Base-by-base conservation (phyloP, 2,329 filamentous ascomycete genomes). In the Xylariomycetidae sp. region DNA sequence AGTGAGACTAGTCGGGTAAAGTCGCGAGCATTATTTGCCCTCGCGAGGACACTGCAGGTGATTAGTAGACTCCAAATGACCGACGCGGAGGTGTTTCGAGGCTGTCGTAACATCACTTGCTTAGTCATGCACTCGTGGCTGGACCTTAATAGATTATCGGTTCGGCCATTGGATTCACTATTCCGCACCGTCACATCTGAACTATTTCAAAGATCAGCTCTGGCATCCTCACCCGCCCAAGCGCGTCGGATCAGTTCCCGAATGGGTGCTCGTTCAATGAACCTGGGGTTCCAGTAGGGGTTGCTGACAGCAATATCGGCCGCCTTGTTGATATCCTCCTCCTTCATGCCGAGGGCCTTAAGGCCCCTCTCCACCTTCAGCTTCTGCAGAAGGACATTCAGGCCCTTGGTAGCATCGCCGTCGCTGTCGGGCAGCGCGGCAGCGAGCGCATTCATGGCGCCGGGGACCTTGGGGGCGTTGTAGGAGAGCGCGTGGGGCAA, bases 401-500 rank as follows among this genome's bases (percentile, higher is more conserved):
- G 13, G 19, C 22, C 13, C 17, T 15, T 34, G 14, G 75, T 67
- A 1, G 75, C 72, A 52, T 79, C 72, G 1, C 74, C 74, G 17
- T 77, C 58, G 41, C 70, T 74, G 2, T 59, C 73, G 0, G 75
- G 75, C 8, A 81, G 50, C 2, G 57, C 69, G 2, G 62, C 63
- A 0, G 73, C 74, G 18, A 82, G 49, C 39, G 62, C 63, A 31
- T 57, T 56, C 67, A 79, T 72, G 0, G 63, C 64, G 3, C 66
- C 61, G 0, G 72, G 68, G 2, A 77, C 65, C 1, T 56, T 59
- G 0, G 74, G 72, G 1, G 72, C 70, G 42, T 80, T 80, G 50
- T 80, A 82, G 3, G 76, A 71, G 3, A 82, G 56, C 0, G 74
- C 72, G 46, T 82, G 77, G 1, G 77, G 76, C 6, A 82, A 59